phyloP scores from a whole-genome alignment of 176 grass and related monocot genomes.

The Microstegium vimineum region DNA sequence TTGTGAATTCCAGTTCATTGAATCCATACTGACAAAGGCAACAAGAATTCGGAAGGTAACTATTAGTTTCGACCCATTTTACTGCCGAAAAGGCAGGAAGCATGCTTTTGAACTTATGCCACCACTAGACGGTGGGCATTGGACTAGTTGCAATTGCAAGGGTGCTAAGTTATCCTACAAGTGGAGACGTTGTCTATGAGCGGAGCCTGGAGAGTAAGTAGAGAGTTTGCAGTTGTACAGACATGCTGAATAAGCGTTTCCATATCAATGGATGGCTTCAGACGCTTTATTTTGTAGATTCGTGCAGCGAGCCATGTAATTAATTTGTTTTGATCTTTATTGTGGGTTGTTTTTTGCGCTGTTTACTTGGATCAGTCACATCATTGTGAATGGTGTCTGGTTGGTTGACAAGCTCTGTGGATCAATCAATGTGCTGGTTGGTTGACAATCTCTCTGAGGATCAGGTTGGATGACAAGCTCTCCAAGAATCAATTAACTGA shows the following conservation, averaged over 20 bases:
- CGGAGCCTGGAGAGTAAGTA: background rate
- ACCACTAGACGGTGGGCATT: background rate
- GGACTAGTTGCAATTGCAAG: background rate
- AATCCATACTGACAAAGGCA: background rate
- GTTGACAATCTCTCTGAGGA: no score
- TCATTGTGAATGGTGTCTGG: no score
- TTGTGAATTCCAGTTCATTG: background rate
- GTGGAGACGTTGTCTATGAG: background rate
- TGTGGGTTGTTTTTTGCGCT: background rate
- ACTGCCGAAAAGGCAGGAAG: background rate
- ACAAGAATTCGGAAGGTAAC: background rate
- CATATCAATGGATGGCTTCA: background rate
- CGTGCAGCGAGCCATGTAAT: background rate
- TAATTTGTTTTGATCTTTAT: no score
- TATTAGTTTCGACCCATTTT: background rate
- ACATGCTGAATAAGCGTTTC: no score
- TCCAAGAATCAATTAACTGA: no score
- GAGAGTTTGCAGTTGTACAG: no score
- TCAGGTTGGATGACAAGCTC: no score
- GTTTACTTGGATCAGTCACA: background rate
- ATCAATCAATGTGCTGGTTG: no score
- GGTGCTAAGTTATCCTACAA: background rate
- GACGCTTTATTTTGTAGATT: no score
- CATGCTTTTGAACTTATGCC: background rate
- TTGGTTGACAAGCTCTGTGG: no score